Evolutionary conservation across 2,329 filamentous ascomycete genomes (phyloP).

Genomic region (Fusarium citri): DNA sequence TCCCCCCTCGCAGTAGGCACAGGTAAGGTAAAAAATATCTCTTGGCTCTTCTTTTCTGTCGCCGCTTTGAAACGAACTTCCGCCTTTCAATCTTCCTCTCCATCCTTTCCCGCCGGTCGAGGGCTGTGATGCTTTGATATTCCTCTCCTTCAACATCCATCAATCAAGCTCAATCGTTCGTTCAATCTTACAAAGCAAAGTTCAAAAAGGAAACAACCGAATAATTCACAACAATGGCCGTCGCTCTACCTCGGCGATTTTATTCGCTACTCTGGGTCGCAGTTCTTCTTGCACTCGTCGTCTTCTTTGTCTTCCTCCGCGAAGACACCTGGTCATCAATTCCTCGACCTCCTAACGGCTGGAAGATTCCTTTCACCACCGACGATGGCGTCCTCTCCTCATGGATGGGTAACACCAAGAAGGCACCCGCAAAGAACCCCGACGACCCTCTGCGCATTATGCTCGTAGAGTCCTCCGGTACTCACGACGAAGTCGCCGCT

Average conservation of each 20-base stretch:
- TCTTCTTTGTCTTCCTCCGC: conserved; percentile 36
- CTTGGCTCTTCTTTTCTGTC: conserved; percentile 17
- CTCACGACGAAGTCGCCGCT: conserved; percentile 46
- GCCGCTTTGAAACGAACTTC: neutral
- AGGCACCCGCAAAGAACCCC: conserved; percentile 17
- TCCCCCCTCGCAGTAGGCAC: conserved; percentile 5
- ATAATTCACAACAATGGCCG: conserved; percentile 26
- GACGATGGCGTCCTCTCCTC: conserved; percentile 42
- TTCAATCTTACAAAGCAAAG: conserved; percentile 1
- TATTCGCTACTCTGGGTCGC: conserved; percentile 40
- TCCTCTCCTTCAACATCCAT: conserved; percentile 25
- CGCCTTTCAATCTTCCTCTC: neutral
- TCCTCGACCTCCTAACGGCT: conserved; percentile 32
- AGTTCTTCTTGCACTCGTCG: conserved; percentile 28
- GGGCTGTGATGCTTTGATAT: conserved; percentile 29
- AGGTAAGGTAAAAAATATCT: conserved; percentile 6
- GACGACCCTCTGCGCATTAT: conserved; percentile 41
- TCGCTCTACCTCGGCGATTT: conserved; percentile 39
- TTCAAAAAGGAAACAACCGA: neutral
- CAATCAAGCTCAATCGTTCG: conserved; percentile 4
- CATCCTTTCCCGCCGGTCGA: conserved; percentile 29
- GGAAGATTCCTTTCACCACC: conserved; percentile 43
- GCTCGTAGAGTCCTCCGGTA: conserved; percentile 44
- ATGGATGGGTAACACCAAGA: conserved; percentile 27
- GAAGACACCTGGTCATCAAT: conserved; percentile 41